Evolutionary conservation across 768 basidiomycete species (phyloP).

Genomic region (Mycena olivaceomarginata): DNA sequence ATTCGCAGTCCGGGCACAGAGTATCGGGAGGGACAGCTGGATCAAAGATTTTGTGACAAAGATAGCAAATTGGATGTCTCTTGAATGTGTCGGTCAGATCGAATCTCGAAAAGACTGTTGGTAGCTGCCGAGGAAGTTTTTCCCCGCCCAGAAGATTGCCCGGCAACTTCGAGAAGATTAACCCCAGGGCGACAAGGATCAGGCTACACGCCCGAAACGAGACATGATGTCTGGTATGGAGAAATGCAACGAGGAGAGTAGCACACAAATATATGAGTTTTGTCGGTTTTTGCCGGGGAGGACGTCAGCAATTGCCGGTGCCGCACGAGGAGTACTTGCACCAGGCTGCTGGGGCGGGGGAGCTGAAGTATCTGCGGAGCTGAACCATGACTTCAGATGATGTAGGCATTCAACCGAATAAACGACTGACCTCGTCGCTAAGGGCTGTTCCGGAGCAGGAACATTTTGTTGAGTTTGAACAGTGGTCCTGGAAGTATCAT

Average conservation of each 20-base stretch:
- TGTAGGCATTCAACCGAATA: too few species aligned
- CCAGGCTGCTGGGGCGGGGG: background rate
- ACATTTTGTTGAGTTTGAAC: background rate
- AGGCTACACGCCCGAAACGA: background rate
- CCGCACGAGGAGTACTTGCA: background rate
- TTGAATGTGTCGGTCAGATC: background rate
- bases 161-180: background rate
- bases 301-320: background rate
- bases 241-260: background rate
- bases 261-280: background rate
- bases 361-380: too few species aligned
- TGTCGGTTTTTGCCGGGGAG: background rate
- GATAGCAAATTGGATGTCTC: background rate
- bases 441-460: background rate
- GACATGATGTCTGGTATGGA: background rate
- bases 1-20: conserved; percentile 17
- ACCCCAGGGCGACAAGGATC: background rate
- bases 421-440: too few species aligned
- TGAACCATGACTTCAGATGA: too few species aligned
- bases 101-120: background rate
- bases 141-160: background rate
- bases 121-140: background rate
- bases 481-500: background rate
- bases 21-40: background rate
- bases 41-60: background rate